phyloP scores from a whole-genome alignment of 148 eudicot species.

The Vaccinium vitisidaea region DNA sequence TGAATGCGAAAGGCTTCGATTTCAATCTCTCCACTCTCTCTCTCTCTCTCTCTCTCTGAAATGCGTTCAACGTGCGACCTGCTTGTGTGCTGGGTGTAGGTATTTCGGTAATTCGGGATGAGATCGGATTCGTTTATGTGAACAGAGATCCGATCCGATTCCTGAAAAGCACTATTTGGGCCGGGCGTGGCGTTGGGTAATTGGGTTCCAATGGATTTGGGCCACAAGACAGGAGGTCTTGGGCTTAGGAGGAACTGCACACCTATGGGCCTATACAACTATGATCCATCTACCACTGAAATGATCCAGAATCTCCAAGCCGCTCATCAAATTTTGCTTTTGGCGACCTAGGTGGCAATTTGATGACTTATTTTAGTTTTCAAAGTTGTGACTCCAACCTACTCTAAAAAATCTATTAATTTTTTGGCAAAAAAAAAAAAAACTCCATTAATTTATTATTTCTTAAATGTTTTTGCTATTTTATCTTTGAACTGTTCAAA shows the following conservation, averaged over 20 bases:
- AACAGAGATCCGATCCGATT: neutral
- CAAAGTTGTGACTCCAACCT: too few relatives aligned
- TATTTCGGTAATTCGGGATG: neutral
- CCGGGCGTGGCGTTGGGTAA: neutral
- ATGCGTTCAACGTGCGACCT: slow-evolving; percentile 1
- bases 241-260: neutral
- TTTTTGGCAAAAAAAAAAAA: too few relatives aligned
- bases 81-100: neutral
- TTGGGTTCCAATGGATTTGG: neutral
- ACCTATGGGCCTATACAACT: neutral
- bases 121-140: neutral
- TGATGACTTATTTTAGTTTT: too few relatives aligned
- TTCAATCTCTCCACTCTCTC: neutral
- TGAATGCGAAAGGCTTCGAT: neutral
- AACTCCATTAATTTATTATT: too few relatives aligned
- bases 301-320: too few relatives aligned
- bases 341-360: too few relatives aligned
- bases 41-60: slow-evolving; percentile 1
- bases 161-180: neutral
- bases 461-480: too few relatives aligned
- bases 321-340: too few relatives aligned
- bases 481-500: too few relatives aligned
- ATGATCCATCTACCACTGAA: too few relatives aligned
- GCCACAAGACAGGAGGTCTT: neutral
- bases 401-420: too few relatives aligned